Percentiles rank a stretch among this genome's conserved stretches.
Conservation (phyloP, 768 basidiomycete species). For the Leccinum subgranulosum region DNA sequence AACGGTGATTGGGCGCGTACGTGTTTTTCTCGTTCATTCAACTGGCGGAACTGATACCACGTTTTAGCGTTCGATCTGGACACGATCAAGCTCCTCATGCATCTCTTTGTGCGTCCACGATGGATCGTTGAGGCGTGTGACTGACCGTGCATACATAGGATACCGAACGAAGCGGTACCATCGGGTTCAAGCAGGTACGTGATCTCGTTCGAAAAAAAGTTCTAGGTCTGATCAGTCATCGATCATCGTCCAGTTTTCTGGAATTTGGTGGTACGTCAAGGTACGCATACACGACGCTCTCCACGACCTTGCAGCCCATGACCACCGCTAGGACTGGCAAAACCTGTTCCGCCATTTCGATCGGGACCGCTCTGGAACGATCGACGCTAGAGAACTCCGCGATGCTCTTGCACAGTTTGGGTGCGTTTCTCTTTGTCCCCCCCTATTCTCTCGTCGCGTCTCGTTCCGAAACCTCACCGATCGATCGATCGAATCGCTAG, state of each 20-base stretch:
- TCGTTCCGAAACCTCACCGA: background rate
- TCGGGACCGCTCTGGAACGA: slow-evolving; percentile 76
- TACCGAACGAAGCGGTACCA: slow-evolving; percentile 71
- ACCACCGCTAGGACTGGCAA: slow-evolving; percentile 64
- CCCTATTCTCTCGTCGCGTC: background rate
- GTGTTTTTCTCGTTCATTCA: slow-evolving; percentile 25
- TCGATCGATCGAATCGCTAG: slow-evolving; percentile 23
- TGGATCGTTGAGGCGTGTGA: background rate
- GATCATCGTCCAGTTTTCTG: slow-evolving; percentile 49
- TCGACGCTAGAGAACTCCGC: slow-evolving; percentile 65
- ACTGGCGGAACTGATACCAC: background rate
- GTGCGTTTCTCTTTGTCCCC: slow-evolving; percentile 25
- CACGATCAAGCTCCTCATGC: slow-evolving; percentile 83
- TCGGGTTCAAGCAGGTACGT: slow-evolving; percentile 72
- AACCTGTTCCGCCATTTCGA: slow-evolving; percentile 82
- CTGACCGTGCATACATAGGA: slow-evolving; percentile 39
- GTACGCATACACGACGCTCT: slow-evolving; percentile 15
- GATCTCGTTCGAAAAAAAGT: background rate
- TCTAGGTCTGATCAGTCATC: background rate
- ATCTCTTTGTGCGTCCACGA: slow-evolving; percentile 54
- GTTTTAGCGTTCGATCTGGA: slow-evolving; percentile 76
- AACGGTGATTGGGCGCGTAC: slow-evolving; percentile 76
- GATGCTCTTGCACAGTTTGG: slow-evolving; percentile 76
- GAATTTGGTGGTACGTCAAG: slow-evolving; percentile 83
- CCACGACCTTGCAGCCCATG: background rate